Evolutionary conservation across 768 basidiomycete genomes (phyloP), one percentile per base, ranked within the genome.

Genomic region (Suillus variegatus): DNA sequence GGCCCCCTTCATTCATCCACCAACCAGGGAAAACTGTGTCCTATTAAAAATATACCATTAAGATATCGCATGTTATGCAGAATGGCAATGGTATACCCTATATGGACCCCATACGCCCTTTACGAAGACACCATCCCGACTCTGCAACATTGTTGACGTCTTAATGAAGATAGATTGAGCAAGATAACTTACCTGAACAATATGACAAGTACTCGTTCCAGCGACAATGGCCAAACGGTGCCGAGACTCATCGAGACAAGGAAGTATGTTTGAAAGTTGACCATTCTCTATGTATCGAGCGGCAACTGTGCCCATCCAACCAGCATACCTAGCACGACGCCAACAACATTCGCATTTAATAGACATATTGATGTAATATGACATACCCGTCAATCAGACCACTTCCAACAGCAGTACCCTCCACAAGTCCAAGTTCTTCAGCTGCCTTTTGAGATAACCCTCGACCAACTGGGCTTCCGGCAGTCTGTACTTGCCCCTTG

Each of bases 1-100:
- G 97, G 2, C 97, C 97, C 46, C 97, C 97, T 78, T 99, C 97
- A 72, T 96, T 99, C 95, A 98, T 97, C 97, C 97, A 99, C 91
- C 94, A 96, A 20, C 90, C 94, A 51, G 89, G 89, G 79, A 98
- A 95, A 40, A 96, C 84, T 7, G 94, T 89, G 72, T 98, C 90
- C 87, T 93, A 68, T 28, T 32, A 18, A 18, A 3, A 2, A 25
- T 18, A 12, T 55, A 13, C 20, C 5, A 60, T 60, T 20, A 67
- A 67, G 71, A 77, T 8, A 55, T 5, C 62, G 43, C 41, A n/a
- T 32, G 44, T n/a, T 28, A 28, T 41, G 25, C 40, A 10, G 18
- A 55, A 62, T 14, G 66, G 64, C 49, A 58, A 41, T 16, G 12
- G 28, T 74, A 70, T 64, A 88, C 90, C 78, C 85, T 91, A 75